Base-by-base conservation (phyloP, 495 filamentous ascomycete species). In the Articulospora tetracladia region DNA sequence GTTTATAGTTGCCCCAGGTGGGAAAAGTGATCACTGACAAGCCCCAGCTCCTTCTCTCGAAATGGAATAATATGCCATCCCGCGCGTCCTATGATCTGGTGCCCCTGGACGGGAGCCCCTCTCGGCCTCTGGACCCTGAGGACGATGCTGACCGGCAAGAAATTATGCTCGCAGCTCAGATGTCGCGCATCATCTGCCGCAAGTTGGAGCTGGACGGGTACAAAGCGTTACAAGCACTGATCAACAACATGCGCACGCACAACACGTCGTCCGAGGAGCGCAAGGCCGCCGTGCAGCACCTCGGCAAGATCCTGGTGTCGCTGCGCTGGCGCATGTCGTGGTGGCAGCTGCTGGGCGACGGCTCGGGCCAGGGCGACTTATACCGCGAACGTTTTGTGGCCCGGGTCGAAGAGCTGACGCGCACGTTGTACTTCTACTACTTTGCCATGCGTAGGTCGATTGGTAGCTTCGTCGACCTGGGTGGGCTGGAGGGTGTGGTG, bases 31-130 rank as follows among this genome's bases (percentile, higher is more conserved):
- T 50, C 3, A 24, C 47, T 24, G 22, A 20, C 25, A 20, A 7
- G 3, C 30, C 17, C 3, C 25, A 50, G 47, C 47, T 50, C 20
- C 47, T 50, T 13, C 20, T 50, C 10, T 50, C 47, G 13, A 17
- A 50, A 50, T 50, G 47, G 47, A 50, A 50, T 24, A 50, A 50
- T 50, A 50, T 50, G 47, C 47, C 47, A 24, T 24, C 20, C 13
- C 47, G 47, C 3, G 22, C 47, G 1, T 24, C 47, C 20, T 50
- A 50, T 22, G 20, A 22, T 50, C 20, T 50, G 4, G 25, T 50
- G 20, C 47, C 47, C 10, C 47, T 24, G 13, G 20, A 50, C 20
- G 25, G 13, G 8, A 24, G 11, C 20, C 13, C 20, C 11, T 17
- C 20, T 3, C 47, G 47, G 13, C 20, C 47, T 24, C 47, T 50